Percentiles rank a stretch among this genome's conserved stretches.
phyloP scores from a whole-genome alignment of 768 basidiomycete species.

The Naganishia vaughanmartiniae region DNA sequence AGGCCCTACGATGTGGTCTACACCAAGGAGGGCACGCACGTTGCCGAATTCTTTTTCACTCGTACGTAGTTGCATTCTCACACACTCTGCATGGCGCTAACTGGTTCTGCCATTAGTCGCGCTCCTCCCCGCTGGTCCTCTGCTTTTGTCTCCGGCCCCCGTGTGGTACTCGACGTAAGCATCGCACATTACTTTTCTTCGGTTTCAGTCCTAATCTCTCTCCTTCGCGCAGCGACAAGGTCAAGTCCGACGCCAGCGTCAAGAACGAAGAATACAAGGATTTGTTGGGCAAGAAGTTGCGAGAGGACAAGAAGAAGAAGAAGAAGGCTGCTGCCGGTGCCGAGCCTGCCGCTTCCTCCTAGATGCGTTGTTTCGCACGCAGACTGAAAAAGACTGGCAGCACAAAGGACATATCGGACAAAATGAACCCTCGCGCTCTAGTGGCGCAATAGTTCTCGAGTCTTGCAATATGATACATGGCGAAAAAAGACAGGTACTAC shows the following conservation, averaged over 20 bases:
- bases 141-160: constrained; percentile 81
- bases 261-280: constrained; percentile 82
- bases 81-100: not conserved
- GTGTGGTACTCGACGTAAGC: constrained; percentile 78
- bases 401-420: constrained; percentile 8
- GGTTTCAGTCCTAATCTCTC: not conserved
- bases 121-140: constrained; percentile 80
- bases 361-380: constrained; percentile 34
- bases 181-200: not conserved
- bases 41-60: constrained; percentile 96
- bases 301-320: constrained; percentile 88
- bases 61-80: constrained; percentile 37
- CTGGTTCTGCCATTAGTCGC: constrained; percentile 58
- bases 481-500: constrained; percentile 12
- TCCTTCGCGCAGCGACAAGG: constrained; percentile 59
- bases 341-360: constrained; percentile 53
- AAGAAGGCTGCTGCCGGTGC: constrained; percentile 69
- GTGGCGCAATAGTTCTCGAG: not conserved
- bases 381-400: not conserved
- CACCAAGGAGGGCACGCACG: constrained; percentile 76
- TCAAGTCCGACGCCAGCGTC: constrained; percentile 84
- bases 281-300: constrained; percentile 70
- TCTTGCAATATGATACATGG: not conserved
- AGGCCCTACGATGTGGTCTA: constrained; percentile 95
- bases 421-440: not conserved